Conservation (phyloP, 75 land plant genomes). For the Sequoia sempervirens region DNA sequence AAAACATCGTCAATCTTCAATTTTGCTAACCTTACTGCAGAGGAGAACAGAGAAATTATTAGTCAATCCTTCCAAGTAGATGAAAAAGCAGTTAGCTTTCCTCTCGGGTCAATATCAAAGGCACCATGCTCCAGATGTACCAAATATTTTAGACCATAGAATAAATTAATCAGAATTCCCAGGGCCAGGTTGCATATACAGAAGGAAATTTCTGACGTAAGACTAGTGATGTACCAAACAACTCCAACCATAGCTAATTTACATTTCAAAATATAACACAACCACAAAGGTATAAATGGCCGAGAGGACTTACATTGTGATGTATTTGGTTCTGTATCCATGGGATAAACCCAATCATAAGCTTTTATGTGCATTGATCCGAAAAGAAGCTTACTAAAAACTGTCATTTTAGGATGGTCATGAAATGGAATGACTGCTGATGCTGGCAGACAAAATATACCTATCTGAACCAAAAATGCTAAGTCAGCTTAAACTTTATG, state of each 20-base stretch:
- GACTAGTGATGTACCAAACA: background rate
- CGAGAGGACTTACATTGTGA: slow-evolving; percentile 20
- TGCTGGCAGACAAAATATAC: slow-evolving; percentile 21
- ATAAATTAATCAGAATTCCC: background rate
- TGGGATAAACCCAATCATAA: slow-evolving; percentile 27
- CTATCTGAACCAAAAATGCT: slow-evolving; percentile 4
- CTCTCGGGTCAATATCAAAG: background rate
- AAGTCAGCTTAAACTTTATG: background rate
- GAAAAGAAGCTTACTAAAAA: slow-evolving; percentile 22
- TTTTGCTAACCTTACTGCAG: slow-evolving; percentile 59
- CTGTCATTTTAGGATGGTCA: slow-evolving; percentile 33
- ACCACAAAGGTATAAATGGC: background rate
- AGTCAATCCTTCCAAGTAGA: background rate
- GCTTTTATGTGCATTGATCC: slow-evolving; percentile 25
- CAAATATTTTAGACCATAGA: background rate
- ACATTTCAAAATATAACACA: background rate
- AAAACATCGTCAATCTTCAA: slow-evolving; percentile 49
- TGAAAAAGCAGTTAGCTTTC: background rate
- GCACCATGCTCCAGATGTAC: background rate
- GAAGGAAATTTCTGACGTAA: background rate
- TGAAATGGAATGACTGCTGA: slow-evolving; percentile 32
- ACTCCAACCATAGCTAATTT: background rate
- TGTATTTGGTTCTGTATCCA: slow-evolving; percentile 12
- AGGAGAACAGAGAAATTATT: background rate
- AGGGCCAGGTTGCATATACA: background rate